These are phyloP conservation scores for Emericellopsis terricola DNA, from an alignment of 495 filamentous ascomycete species.

Conservation along the genomic window DNA sequence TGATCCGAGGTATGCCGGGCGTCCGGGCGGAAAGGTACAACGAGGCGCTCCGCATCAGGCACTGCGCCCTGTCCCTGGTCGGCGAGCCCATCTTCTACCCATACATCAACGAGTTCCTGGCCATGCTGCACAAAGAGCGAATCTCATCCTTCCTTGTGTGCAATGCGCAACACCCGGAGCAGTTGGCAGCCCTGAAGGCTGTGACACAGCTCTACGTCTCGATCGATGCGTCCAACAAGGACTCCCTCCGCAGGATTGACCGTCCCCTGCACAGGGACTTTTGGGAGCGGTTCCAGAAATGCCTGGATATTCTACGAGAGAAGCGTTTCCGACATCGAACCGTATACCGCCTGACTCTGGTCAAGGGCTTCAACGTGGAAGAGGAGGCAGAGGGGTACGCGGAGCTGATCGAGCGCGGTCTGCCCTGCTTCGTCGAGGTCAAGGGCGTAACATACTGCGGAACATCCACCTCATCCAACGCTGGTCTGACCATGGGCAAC, in stretches of 20 bases:
- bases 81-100: conserved; percentile 98
- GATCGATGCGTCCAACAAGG: conserved; percentile 86
- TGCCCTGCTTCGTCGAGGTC: conserved; percentile 83
- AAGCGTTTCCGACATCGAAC: conserved; percentile 70
- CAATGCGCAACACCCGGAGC: conserved; percentile 94
- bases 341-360: conserved; percentile 86
- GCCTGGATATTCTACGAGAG: conserved; percentile 74
- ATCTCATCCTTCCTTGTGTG: conserved; percentile 93
- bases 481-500: conserved; percentile 84
- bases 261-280: conserved; percentile 87
- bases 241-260: conserved; percentile 72
- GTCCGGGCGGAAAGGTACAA: conserved; percentile 81
- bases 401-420: conserved; percentile 61
- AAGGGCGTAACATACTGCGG: conserved; percentile 97
- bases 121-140: conserved; percentile 61
- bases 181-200: conserved; percentile 59
- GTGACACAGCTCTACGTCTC: conserved; percentile 93
- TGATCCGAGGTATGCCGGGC: conserved; percentile 84
- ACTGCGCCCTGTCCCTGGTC: conserved; percentile 80
- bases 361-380: conserved; percentile 91
- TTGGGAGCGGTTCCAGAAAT: conserved; percentile 86
- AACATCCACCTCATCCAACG: conserved; percentile 59
- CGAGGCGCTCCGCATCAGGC: conserved; percentile 81
- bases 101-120: conserved; percentile 80
- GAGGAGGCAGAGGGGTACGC: conserved; percentile 86